Percentiles rank a stretch among this genome's conserved stretches.
phyloP scores from a whole-genome alignment of 495 filamentous ascomycete genomes.

The Peziza echinospora region DNA sequence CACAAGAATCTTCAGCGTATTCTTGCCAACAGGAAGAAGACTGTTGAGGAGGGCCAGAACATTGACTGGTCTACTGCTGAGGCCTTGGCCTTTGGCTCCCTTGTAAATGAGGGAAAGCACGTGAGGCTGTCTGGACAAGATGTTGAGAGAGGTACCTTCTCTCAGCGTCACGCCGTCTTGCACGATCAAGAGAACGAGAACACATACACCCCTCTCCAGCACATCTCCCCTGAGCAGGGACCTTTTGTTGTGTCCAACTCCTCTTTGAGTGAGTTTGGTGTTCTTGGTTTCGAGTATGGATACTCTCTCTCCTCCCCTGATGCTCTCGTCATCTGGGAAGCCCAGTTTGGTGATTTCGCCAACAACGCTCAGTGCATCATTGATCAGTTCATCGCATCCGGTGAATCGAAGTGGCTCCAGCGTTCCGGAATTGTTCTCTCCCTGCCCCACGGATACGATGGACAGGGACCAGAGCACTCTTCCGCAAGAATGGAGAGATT shows the following conservation, averaged over 20 bases:
- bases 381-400: slow-evolving; percentile 94
- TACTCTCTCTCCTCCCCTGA: slow-evolving; percentile 94
- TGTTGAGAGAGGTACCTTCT: slow-evolving; percentile 98
- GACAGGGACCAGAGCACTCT: slow-evolving; percentile 95
- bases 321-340: slow-evolving; percentile 96
- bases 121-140: slow-evolving; percentile 95
- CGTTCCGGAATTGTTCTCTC: slow-evolving; percentile 86
- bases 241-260: slow-evolving; percentile 95
- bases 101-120: slow-evolving; percentile 82
- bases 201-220: slow-evolving; percentile 79
- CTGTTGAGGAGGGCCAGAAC: slow-evolving; percentile 72
- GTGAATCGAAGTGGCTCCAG: slow-evolving; percentile 96
- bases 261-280: slow-evolving; percentile 84
- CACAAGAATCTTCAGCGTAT: slow-evolving; percentile 97
- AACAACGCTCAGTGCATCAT: slow-evolving; percentile 99
- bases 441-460: slow-evolving; percentile 92
- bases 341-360: slow-evolving; percentile 97
- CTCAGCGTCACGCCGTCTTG: slow-evolving; percentile 87
- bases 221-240: slow-evolving; percentile 72
- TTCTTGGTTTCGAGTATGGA: slow-evolving; percentile 92
- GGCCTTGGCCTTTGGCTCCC: slow-evolving; percentile 80
- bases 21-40: slow-evolving; percentile 70
- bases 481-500: slow-evolving; percentile 95
- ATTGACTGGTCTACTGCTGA: slow-evolving; percentile 97
- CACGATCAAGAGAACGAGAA: slow-evolving; percentile 88